These are phyloP conservation scores for Rhinocladiella mackenziei DNA, from an alignment of 2,329 filamentous ascomycete genomes.

Conservation along the genomic window DNA sequence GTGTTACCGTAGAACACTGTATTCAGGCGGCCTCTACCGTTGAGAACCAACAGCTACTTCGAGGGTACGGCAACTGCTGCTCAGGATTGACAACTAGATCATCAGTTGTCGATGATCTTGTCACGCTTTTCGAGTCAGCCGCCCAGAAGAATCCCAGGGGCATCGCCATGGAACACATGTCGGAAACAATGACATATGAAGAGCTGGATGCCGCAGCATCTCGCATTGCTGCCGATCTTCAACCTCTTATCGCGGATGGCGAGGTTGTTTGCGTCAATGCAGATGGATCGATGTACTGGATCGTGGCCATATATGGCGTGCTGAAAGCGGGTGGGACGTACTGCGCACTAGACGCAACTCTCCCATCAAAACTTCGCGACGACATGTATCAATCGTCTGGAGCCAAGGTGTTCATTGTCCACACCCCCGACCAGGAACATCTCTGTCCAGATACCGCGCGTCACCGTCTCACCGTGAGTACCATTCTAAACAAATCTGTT, in stretches of 20 bases:
- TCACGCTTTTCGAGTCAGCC: slow-evolving; percentile 23
- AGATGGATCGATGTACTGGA: slow-evolving; percentile 36
- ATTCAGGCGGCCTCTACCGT: neutral
- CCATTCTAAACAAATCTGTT: slow-evolving; percentile 8
- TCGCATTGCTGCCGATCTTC: slow-evolving; percentile 11
- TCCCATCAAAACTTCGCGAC: slow-evolving; percentile 28
- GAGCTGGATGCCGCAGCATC: slow-evolving; percentile 7
- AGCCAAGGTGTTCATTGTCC: slow-evolving; percentile 31
- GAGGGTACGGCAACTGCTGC: slow-evolving; percentile 22
- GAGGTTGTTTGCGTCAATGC: slow-evolving; percentile 37
- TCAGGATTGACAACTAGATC: slow-evolving; percentile 6
- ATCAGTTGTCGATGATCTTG: slow-evolving; percentile 18
- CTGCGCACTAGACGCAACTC: slow-evolving; percentile 31
- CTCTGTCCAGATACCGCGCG: slow-evolving; percentile 8
- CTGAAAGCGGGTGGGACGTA: slow-evolving; percentile 36
- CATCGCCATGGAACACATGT: slow-evolving; percentile 8
- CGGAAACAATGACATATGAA: slow-evolving; percentile 7
- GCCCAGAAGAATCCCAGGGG: slow-evolving; percentile 1
- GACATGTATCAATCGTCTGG: slow-evolving; percentile 28
- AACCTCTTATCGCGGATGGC: slow-evolving; percentile 10
- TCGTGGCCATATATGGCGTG: slow-evolving; percentile 36
- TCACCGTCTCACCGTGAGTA: slow-evolving; percentile 26
- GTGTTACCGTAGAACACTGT: too few relatives aligned
- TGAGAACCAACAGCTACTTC: neutral
- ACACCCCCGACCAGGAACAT: slow-evolving; percentile 16